Conservation (phyloP, 768 basidiomycete species). For the Melanogaster broomeanus region DNA sequence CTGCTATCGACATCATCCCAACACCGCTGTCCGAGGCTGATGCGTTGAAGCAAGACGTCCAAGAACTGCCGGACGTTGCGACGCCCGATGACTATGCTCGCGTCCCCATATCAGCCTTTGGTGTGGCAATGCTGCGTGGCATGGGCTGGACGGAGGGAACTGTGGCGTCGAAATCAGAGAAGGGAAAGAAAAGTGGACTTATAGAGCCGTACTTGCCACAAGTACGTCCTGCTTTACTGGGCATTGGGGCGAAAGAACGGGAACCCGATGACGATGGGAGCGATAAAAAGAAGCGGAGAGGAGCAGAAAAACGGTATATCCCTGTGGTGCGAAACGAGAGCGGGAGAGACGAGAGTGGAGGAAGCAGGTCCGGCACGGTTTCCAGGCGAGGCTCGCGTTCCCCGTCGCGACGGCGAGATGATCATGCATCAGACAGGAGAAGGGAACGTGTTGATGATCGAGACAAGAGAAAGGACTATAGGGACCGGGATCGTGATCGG, state of each 20-base stretch:
- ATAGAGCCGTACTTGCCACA: slow-evolving; percentile 82
- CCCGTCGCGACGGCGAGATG: slow-evolving; percentile 32
- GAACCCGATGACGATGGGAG: slow-evolving; percentile 72
- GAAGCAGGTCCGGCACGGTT: slow-evolving; percentile 37
- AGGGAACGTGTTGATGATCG: slow-evolving; percentile 12
- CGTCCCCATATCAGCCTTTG: slow-evolving; percentile 91
- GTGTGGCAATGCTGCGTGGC: slow-evolving; percentile 87
- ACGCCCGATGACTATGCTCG: slow-evolving; percentile 86
- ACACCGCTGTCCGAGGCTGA: slow-evolving; percentile 73
- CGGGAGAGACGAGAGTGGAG: slow-evolving; percentile 28
- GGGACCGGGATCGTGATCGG: slow-evolving; percentile 18
- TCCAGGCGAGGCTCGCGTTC: slow-evolving; percentile 57
- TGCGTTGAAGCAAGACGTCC: slow-evolving; percentile 82
- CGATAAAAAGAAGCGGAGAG: slow-evolving; percentile 47
- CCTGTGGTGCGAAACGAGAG: slow-evolving; percentile 78
- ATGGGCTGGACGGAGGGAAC: slow-evolving; percentile 96
- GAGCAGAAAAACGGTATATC: slow-evolving; percentile 75
- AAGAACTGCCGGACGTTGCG: slow-evolving; percentile 73
- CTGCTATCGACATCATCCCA: slow-evolving; percentile 64
- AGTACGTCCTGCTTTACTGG: slow-evolving; percentile 82
- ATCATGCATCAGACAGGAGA: slow-evolving; percentile 4
- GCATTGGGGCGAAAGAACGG: slow-evolving; percentile 91
- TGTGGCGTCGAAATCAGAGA: slow-evolving; percentile 59
- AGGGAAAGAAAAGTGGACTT: slow-evolving; percentile 53
- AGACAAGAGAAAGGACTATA: slow-evolving; percentile 11